phyloP scores from a whole-genome alignment of 176 grass and related monocot genomes.

The Avena insularis region DNA sequence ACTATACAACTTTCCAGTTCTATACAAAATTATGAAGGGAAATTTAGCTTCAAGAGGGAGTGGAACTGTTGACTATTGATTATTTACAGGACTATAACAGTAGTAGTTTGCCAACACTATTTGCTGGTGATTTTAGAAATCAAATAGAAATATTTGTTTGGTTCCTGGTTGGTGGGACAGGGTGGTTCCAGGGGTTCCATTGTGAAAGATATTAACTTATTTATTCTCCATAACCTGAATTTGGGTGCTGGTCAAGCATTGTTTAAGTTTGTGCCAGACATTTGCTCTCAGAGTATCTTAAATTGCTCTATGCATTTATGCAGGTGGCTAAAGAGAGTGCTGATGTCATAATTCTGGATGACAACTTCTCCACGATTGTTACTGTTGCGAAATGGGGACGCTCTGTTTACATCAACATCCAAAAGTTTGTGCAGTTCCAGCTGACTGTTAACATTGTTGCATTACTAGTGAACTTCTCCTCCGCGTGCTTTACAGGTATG shows the following conservation, averaged over 20 bases:
- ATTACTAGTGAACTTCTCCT: slow-evolving; percentile 84
- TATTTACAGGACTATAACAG: not conserved
- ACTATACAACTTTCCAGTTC: slow-evolving; percentile 19
- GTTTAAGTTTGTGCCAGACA: slow-evolving; percentile 4
- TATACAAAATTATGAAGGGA: not conserved
- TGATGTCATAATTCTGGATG: slow-evolving; percentile 92
- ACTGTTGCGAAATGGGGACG: slow-evolving; percentile 95
- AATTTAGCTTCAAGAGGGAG: not conserved
- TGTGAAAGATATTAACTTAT: slow-evolving; percentile 7
- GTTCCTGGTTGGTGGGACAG: not conserved
- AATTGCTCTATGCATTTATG: slow-evolving; percentile 46
- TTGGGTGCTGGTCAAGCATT: not conserved
- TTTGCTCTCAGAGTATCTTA: slow-evolving; percentile 23
- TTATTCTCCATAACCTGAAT: slow-evolving; percentile 29
- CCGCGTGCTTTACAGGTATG: slow-evolving; percentile 81
- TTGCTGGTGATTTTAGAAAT: slow-evolving; percentile 8
- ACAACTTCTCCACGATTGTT: slow-evolving; percentile 91
- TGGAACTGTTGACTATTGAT: not conserved
- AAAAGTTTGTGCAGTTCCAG: slow-evolving; percentile 98
- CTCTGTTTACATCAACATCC: slow-evolving; percentile 89
- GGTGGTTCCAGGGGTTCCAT: not conserved
- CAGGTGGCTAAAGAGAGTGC: slow-evolving; percentile 97
- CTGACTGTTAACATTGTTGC: slow-evolving; percentile 88
- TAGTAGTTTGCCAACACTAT: not conserved
- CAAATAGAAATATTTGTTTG: not conserved